phyloP scores from a whole-genome alignment of 371 early-diverging fungal species.

The Rhizopus sp. region DNA sequence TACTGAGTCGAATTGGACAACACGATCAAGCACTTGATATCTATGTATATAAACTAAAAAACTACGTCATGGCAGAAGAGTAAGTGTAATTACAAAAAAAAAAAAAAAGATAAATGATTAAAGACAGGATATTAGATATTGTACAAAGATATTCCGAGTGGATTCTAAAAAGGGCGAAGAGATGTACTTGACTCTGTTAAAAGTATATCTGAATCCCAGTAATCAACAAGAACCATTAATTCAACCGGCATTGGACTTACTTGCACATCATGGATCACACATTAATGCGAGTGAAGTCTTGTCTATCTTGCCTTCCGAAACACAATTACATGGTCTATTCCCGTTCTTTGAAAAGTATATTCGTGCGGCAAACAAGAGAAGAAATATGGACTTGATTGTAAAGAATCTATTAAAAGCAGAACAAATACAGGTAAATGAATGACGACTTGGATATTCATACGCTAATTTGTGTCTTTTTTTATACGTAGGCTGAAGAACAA shows the following conservation, averaged over 20 bases:
- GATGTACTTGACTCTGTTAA: constrained; percentile 68
- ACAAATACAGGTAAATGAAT: constrained; percentile 57
- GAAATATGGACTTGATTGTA: constrained; percentile 69
- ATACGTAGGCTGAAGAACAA: constrained; percentile 68
- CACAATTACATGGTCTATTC: constrained; percentile 56
- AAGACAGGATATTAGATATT: constrained; percentile 56
- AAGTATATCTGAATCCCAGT: constrained; percentile 62
- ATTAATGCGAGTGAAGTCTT: constrained; percentile 62
- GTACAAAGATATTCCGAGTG: constrained; percentile 65
- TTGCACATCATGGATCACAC: constrained; percentile 70
- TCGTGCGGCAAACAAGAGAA: constrained; percentile 63
- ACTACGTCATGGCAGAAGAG: constrained; percentile 79
- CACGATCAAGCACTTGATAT: constrained; percentile 87
- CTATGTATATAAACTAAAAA: constrained; percentile 76
- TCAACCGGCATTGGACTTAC: constrained; percentile 63
- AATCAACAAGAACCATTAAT: constrained; percentile 55
- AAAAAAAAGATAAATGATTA: constrained; percentile 8
- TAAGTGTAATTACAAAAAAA: constrained; percentile 30
- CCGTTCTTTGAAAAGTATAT: constrained; percentile 73
- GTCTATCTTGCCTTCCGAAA: constrained; percentile 59
- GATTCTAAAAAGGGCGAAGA: constrained; percentile 54
- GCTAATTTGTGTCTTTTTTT: neutral
- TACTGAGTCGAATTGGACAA: constrained; percentile 81
- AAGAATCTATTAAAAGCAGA: constrained; percentile 74
- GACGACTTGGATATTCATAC: neutral